Evolutionary conservation across 2,329 filamentous ascomycete genomes (phyloP).

Genomic region (Lachnellula subtilissima): DNA sequence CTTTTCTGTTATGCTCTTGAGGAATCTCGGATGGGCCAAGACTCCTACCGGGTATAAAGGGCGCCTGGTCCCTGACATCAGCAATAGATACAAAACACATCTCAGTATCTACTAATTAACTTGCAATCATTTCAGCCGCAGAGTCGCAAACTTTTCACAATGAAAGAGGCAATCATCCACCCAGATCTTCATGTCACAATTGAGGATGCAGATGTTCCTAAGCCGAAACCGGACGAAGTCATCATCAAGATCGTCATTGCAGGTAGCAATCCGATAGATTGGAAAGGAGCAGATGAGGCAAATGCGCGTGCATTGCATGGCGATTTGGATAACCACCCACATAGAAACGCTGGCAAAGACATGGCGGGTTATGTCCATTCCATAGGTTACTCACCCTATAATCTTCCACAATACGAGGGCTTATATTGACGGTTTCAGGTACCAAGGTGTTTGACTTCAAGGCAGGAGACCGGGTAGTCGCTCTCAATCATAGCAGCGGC

Average conservation of each 20-base stretch:
- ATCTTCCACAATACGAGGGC: background rate
- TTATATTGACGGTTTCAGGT: background rate
- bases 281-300: conserved; percentile 2
- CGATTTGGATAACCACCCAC: background rate
- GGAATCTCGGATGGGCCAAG: no score
- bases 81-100: no score
- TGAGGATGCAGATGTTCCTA: background rate
- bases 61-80: no score
- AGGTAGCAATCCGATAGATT: conserved; percentile 1
- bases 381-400: background rate
- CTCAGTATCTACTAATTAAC: no score
- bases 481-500: conserved; percentile 1
- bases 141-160: background rate
- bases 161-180: conserved; percentile 4
- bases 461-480: background rate
- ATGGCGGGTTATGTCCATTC: background rate
- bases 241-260: conserved; percentile 2
- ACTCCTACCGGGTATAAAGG: no score
- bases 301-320: background rate
- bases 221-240: background rate
- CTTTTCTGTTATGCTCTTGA: no score
- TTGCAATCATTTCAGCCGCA: no score
- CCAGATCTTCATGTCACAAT: background rate
- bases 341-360: conserved; percentile 1
- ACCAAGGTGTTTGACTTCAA: background rate